Evolutionary conservation across 768 basidiomycete genomes (phyloP), one percentile per base, ranked within the genome.

Genomic region (Mycena maculata): DNA sequence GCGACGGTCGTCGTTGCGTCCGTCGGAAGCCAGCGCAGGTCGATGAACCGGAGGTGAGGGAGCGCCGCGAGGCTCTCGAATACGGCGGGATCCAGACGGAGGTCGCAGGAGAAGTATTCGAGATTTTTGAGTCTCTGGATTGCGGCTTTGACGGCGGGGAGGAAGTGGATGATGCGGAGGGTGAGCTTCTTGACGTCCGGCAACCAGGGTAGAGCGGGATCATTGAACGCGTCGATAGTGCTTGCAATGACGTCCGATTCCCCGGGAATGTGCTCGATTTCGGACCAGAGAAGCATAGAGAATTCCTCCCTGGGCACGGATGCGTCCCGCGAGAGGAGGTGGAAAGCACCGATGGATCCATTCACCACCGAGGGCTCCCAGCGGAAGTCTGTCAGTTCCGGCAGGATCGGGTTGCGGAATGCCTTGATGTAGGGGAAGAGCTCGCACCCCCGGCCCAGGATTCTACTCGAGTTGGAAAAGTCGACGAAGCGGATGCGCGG

Each of bases 171-270:
- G 13, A 65, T 71, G 27, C 69, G 69, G 30, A 71, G 57, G 6
- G 47, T 63, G 45, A 71, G 47, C 48, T 63, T 63, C 53, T 67
- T 67, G 25, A 71, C 69, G 33, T 67, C 62, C 12, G 69, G 69
- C 7, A 70, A 57, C 69, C 69, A 70, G 16, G 57, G 69, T 23
- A 71, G 65, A 8, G 65, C 48, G 10, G 69, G 65, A 30, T 71
- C 59, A 27, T 70, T 70, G 62, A 70, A 70, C 22, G 69, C 60
- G 4, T 64, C 57, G 16, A 67, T 70, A 38, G 65, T 57, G 10
- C 25, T 11, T 45, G 39, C 42, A 15, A 71, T 64, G 22, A 25
- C 54, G 11, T 64, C 61, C 11, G 58, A 52, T 62, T 67, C 47
- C 15, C 22, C 53, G 6, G 57, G 8, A 20, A 20, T 15, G 15